These are phyloP conservation scores for Hemileia vastatrix DNA, from an alignment of 1,284 basidiomycete genomes.

Conservation along the genomic window DNA sequence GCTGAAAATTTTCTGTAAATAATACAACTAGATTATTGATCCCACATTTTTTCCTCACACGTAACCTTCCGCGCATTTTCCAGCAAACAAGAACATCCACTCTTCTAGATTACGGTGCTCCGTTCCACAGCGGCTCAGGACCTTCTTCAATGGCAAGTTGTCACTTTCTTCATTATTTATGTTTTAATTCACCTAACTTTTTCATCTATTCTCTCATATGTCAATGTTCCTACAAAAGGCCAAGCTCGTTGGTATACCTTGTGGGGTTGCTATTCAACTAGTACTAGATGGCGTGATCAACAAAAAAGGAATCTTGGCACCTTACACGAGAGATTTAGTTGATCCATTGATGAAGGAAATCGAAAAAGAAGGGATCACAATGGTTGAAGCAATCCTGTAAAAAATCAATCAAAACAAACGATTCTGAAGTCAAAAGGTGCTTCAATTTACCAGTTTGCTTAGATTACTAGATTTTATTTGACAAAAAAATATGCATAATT, in stretches of 20 bases:
- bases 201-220: neutral
- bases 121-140: constrained; percentile 53
- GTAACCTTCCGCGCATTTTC: constrained; percentile 29
- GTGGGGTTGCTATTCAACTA: constrained; percentile 67
- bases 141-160: constrained; percentile 79
- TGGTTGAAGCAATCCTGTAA: constrained; percentile 11
- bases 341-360: constrained; percentile 65
- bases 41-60: constrained; percentile 27
- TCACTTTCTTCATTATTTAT: neutral
- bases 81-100: constrained; percentile 83
- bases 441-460: too few relatives aligned
- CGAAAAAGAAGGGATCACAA: constrained; percentile 65
- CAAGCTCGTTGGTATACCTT: constrained; percentile 74
- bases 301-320: constrained; percentile 71
- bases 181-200: neutral
- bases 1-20: constrained; percentile 23
- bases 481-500: too few relatives aligned
- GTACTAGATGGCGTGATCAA: constrained; percentile 57
- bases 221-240: neutral
- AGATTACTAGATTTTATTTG: too few relatives aligned
- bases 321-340: constrained; percentile 61
- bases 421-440: neutral
- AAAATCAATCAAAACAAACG: neutral
- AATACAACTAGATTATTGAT: constrained; percentile 16
- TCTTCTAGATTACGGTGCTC: constrained; percentile 77